Base-by-base conservation (phyloP, 495 filamentous ascomycete genomes). In the Hypoxylon crocopeplum region DNA sequence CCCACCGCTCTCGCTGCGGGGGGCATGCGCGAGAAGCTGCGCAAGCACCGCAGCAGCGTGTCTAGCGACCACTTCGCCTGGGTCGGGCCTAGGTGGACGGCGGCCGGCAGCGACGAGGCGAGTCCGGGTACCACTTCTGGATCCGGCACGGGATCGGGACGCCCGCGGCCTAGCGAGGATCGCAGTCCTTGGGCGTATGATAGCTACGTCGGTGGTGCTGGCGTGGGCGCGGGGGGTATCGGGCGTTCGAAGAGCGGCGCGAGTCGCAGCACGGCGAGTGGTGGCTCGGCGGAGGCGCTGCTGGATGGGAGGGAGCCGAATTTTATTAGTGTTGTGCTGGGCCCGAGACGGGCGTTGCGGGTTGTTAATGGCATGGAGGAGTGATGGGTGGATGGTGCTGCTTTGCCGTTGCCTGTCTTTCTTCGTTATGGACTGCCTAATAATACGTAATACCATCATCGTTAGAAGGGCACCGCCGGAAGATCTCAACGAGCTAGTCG, bases 271-370 rank as follows among this genome's bases (percentile, higher is more conserved):
- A 69, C 67, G 10, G 74, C 45, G 53, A 75, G 70, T 50, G 63
- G 63, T 40, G 64, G 69, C 56, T 70, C 71, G 34, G 70, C 75
- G 19, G 83, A 87, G 61, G 77, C 86, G 59, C 64, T 90, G 58
- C 42, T 90, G 27, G 76, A 77, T 4, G 85, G 84, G 17, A 75
- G 80, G 62, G 86, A 91, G 68, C 88, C 88, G 64, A 89, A 81
- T 50, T 92, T 91, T 65, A 84, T 88, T 59, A 87, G 84, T 36
- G 88, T 91, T 15, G 69, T 91, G 61, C 62, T 91, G 70, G 86
- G 86, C 55, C 88, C 88, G 48, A 80, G 86, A 66, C 77, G 89
- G 65, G 90, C 87, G 61, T 73, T 92, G 73, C 72, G 86, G 66
- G 87, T 91, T 32, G 86, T 90, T 12, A 92, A 92, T 76, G 75